Evolutionary conservation across 148 eudicot genomes (phyloP).

Genomic region (Spergularia marina): DNA sequence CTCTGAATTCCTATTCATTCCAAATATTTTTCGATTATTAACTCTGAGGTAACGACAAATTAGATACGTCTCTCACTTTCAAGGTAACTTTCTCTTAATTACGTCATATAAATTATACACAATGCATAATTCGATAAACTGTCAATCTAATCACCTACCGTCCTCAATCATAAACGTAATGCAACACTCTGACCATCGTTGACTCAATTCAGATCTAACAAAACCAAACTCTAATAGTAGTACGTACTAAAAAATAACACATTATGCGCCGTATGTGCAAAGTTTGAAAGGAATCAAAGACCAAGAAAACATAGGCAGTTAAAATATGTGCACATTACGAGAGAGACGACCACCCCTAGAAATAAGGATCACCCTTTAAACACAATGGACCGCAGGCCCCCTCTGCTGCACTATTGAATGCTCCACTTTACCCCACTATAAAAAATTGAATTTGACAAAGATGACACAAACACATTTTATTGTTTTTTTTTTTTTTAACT

Average conservation of each 20-base stretch:
- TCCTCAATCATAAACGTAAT: no score
- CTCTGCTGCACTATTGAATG: slow-evolving; percentile 12
- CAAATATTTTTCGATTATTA: no score
- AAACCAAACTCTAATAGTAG: no score
- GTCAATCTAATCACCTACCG: no score
- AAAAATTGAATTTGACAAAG: slow-evolving; percentile 6
- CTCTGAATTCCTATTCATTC: slow-evolving; percentile 52
- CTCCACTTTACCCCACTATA: slow-evolving; percentile 2
- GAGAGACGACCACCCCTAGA: background rate
- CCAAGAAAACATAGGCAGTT: background rate
- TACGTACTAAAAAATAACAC: background rate
- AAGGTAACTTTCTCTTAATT: no score
- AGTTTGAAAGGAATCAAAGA: background rate
- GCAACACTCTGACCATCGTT: no score
- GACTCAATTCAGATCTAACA: no score
- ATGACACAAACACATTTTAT: background rate
- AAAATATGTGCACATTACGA: background rate
- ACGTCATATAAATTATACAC: no score
- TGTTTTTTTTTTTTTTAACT: background rate
- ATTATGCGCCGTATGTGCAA: background rate
- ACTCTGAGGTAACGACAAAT: no score
- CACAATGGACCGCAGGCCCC: background rate
- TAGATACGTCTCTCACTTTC: no score
- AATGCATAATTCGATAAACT: no score
- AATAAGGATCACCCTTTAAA: background rate